phyloP scores from a whole-genome alignment of 169 alveolate species.

The Eimeria sp. region DNA sequence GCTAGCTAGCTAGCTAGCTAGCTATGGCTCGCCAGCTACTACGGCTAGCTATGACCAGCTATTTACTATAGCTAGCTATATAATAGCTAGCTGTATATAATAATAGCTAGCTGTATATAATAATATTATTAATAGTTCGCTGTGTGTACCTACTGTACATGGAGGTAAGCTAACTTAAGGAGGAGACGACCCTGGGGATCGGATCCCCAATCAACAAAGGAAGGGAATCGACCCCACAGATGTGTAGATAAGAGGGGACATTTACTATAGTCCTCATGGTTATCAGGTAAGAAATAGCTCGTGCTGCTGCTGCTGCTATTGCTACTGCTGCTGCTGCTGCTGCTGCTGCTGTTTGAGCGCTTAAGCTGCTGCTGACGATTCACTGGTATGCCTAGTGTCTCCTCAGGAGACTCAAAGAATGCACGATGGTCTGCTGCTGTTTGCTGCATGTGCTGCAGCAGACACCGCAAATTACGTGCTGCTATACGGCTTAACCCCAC shows the following conservation, averaged over 20 bases:
- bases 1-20: too few species aligned
- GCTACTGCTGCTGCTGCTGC: constrained; percentile 41
- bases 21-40: too few species aligned
- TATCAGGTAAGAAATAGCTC: background rate
- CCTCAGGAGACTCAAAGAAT: constrained; percentile 40
- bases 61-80: background rate
- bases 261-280: background rate
- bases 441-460: background rate
- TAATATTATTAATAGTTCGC: too few species aligned
- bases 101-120: background rate
- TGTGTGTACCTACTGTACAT: background rate
- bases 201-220: constrained; percentile 30
- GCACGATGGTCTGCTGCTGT: constrained; percentile 5
- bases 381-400: constrained; percentile 13
- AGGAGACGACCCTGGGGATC: constrained; percentile 27
- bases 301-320: constrained; percentile 11
- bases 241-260: constrained; percentile 20
- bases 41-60: background rate
- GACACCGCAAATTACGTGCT: background rate
- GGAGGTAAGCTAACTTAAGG: constrained; percentile 10
- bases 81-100: background rate
- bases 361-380: too few species aligned
- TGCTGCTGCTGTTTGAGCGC: background rate
- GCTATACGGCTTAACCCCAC: constrained; percentile 12
- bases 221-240: background rate